Evolutionary conservation across 139 green algal species (phyloP).

Genomic region (Chlorella sp.): DNA sequence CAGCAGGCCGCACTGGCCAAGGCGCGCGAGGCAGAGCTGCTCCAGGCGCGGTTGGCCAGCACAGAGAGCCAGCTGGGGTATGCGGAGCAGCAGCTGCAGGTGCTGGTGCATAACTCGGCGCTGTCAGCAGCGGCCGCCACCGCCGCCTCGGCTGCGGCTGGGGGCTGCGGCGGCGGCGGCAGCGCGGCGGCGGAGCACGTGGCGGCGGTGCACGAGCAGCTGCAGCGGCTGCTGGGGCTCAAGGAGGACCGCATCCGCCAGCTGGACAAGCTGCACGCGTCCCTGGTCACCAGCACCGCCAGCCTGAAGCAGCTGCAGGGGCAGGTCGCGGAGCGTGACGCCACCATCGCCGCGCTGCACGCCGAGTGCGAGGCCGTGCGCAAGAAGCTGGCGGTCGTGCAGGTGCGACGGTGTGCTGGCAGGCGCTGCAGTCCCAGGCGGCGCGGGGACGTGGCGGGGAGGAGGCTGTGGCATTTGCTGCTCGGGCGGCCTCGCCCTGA

Average conservation of each 20-base stretch:
- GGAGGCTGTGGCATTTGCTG: too few species aligned
- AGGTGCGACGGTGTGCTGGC: slow-evolving; percentile 5
- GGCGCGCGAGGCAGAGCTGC: neutral
- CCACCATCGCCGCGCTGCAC: slow-evolving; percentile 1
- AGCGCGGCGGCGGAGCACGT: neutral
- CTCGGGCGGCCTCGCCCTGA: too few species aligned
- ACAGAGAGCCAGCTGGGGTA: slow-evolving; percentile 14
- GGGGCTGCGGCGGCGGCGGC: neutral
- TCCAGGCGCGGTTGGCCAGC: neutral
- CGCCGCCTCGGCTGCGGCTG: neutral
- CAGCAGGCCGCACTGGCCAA: neutral
- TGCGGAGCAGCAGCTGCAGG: slow-evolving; percentile 17
- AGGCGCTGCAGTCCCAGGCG: too few species aligned
- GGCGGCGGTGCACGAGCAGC: slow-evolving; percentile 2
- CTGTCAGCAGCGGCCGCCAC: neutral
- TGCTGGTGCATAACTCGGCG: neutral
- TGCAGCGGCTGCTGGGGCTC: slow-evolving; percentile 4
- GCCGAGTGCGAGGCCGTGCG: slow-evolving; percentile 11
- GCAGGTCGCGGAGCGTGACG: slow-evolving; percentile 4
- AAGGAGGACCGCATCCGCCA: slow-evolving; percentile 30
- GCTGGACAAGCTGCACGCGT: neutral
- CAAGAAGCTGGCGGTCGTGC: slow-evolving; percentile 38
- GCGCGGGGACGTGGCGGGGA: too few species aligned
- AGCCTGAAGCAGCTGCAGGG: slow-evolving; percentile 11
- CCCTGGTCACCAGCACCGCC: neutral